Percentiles rank a stretch among this genome's conserved stretches.
Conservation (phyloP, 2,329 filamentous ascomycete genomes). For the Hymenoscyphus albidus region DNA sequence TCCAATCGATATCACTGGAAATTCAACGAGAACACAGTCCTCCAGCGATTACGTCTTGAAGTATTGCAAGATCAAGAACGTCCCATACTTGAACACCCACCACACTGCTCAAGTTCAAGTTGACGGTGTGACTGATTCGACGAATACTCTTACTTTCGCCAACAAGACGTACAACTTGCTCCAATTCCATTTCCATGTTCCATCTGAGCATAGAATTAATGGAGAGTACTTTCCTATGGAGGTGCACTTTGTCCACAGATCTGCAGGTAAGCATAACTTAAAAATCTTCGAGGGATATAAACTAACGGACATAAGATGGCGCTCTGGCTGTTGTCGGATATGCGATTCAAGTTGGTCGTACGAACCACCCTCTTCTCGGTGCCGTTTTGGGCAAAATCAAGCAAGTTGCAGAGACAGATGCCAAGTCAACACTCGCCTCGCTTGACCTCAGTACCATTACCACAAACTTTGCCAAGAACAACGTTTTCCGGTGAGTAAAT, state of each 20-base stretch:
- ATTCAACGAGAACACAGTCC: not conserved
- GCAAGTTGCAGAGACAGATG: not conserved
- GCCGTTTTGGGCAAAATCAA: conserved; percentile 31
- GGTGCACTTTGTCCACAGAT: conserved; percentile 40
- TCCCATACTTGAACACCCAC: not conserved
- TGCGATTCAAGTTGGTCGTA: conserved; percentile 37
- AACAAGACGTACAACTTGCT: conserved; percentile 10
- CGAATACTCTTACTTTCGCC: conserved; percentile 7
- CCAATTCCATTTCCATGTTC: conserved; percentile 59
- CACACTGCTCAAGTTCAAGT: conserved; percentile 10
- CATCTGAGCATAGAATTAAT: conserved; percentile 53
- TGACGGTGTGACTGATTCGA: not conserved
- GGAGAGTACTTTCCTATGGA: conserved; percentile 40
- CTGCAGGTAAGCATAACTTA: conserved; percentile 24
- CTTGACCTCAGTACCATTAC: conserved; percentile 1
- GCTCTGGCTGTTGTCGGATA: conserved; percentile 36
- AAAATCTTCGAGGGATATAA: not conserved
- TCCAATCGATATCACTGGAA: conserved; percentile 4
- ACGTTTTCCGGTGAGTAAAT: conserved; percentile 1
- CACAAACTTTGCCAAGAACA: not conserved
- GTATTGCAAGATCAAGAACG: not conserved
- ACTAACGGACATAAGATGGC: conserved; percentile 9
- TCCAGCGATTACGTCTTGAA: not conserved
- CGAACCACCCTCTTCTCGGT: conserved; percentile 38
- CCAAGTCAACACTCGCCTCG: not conserved